Percentiles rank a stretch among this genome's conserved stretches.
These are phyloP conservation scores for Penicillium longicatenatum DNA, from an alignment of 495 filamentous ascomycete genomes.

Conservation along the genomic window DNA sequence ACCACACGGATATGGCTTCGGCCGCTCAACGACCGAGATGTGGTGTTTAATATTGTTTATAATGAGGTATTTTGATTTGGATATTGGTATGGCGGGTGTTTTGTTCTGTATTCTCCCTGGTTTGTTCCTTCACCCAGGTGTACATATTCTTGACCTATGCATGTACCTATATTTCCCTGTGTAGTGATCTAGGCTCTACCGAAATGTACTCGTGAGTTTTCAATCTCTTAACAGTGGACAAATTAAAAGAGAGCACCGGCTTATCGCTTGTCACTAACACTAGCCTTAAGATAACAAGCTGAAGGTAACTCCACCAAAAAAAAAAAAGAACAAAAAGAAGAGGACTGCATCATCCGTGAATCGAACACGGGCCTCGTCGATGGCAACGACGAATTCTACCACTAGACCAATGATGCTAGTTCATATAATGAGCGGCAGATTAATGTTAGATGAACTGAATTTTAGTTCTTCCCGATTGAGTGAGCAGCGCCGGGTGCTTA, in stretches of 20 bases:
- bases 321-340: constrained; percentile 18
- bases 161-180: neutral
- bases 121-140: neutral
- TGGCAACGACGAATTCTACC: constrained; percentile 63
- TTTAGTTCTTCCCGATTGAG: neutral
- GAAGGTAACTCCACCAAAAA: neutral
- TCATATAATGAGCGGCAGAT: neutral
- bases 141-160: constrained; percentile 1
- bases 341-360: constrained; percentile 54
- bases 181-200: neutral
- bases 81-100: constrained; percentile 7
- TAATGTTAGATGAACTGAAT: neutral
- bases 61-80: constrained; percentile 1
- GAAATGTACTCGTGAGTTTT: neutral
- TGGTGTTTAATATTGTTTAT: constrained; percentile 20
- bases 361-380: constrained; percentile 62
- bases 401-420: constrained; percentile 59
- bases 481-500: neutral
- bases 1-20: neutral
- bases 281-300: neutral
- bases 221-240: constrained; percentile 3
- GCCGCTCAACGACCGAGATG: constrained; percentile 18
- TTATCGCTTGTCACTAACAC: neutral
- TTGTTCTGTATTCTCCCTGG: constrained; percentile 2
- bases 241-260: neutral